These are phyloP conservation scores for Chaetomium fimeti DNA, from an alignment of 495 filamentous ascomycete species.

Conservation along the genomic window DNA sequence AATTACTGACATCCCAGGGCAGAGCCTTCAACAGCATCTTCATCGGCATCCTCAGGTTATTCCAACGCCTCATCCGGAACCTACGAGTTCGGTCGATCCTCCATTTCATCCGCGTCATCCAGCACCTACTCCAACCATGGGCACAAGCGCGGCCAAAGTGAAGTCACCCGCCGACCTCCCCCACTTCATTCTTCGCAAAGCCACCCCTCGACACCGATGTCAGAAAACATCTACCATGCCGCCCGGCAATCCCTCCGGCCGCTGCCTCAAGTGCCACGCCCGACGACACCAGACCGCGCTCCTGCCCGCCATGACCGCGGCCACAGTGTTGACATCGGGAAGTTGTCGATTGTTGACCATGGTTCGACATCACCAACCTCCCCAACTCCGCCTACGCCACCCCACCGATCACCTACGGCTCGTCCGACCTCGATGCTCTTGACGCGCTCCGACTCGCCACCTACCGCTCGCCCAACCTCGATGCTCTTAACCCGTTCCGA, in stretches of 20 bases:
- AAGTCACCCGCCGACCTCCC: conserved; percentile 53
- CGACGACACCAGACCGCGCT: conserved; percentile 28
- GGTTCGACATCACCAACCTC: conserved; percentile 37
- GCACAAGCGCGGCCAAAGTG: conserved; percentile 77
- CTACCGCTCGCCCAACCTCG: conserved; percentile 53
- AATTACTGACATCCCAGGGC: too few species aligned
- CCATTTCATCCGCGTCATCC: conserved; percentile 73
- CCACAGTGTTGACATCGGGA: conserved; percentile 54
- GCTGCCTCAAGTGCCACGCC: conserved; percentile 63
- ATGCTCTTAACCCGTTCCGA: conserved; percentile 56
- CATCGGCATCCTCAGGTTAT: conserved; percentile 69
- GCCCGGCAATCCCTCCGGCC: conserved; percentile 76
- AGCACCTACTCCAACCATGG: conserved; percentile 53
- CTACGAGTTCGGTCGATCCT: conserved; percentile 60
- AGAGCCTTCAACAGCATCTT: conserved; percentile 73
- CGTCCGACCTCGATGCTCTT: conserved; percentile 56
- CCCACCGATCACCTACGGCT: conserved; percentile 42
- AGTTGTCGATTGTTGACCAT: conserved; percentile 42
- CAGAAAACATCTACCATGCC: conserved; percentile 61
- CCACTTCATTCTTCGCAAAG: conserved; percentile 40
- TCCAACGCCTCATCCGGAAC: conserved; percentile 62
- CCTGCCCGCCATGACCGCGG: conserved; percentile 44
- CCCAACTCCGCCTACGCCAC: conserved; percentile 33
- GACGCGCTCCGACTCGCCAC: conserved; percentile 50
- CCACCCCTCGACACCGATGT: conserved; percentile 47